Conservation (phyloP, 2,329 filamentous ascomycete genomes). For the Emmonsiellopsis sp. region DNA sequence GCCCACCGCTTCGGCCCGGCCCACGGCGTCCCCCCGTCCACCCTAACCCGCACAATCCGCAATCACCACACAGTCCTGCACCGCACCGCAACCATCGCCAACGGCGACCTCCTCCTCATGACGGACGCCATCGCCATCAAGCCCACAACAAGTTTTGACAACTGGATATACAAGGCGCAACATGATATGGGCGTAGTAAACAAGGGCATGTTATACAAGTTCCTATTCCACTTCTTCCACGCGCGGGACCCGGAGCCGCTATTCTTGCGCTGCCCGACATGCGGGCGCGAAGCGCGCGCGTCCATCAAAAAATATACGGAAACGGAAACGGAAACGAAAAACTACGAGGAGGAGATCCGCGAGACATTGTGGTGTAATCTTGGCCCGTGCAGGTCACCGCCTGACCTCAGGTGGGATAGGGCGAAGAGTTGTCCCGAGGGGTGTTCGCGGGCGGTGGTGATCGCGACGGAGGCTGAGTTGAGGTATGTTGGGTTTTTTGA, state of each 20-base stretch:
- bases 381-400: background rate
- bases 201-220: background rate
- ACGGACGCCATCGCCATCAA: background rate
- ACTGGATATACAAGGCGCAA: too few relatives aligned
- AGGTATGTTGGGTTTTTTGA: too few relatives aligned
- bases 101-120: background rate
- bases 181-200: background rate
- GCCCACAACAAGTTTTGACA: too few relatives aligned
- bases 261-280: background rate
- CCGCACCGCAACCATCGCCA: background rate
- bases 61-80: background rate
- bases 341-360: background rate
- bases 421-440: background rate
- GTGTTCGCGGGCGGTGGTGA: too few relatives aligned
- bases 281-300: background rate
- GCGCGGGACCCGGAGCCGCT: background rate
- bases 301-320: background rate
- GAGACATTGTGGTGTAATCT: background rate
- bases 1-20: background rate
- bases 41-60: background rate
- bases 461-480: too few relatives aligned
- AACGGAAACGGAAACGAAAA: background rate
- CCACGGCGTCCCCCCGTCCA: background rate
- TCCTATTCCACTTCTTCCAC: background rate
- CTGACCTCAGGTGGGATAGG: background rate